Conservation (phyloP, 768 basidiomycete genomes). For the Suillus brevipes region DNA sequence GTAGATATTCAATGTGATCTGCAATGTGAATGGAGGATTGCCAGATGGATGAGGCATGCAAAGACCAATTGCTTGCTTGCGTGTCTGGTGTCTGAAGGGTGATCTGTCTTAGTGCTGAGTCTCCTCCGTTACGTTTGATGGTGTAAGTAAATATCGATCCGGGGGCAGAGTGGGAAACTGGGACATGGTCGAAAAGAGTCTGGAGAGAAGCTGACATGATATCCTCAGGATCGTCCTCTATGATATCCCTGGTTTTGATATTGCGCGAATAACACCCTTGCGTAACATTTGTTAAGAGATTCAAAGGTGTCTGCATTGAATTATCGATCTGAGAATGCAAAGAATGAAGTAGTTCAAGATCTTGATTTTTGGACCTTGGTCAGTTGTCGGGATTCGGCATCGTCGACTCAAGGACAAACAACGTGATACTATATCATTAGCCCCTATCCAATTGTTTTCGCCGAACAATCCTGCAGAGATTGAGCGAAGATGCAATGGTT, state of each 20-base stretch:
- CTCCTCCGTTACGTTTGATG: background rate
- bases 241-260: background rate
- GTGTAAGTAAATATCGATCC: slow-evolving; percentile 54
- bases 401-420: background rate
- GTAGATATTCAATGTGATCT: slow-evolving; percentile 56
- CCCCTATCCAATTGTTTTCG: background rate
- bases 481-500: background rate
- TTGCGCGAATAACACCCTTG: background rate
- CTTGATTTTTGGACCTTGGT: background rate
- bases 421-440: background rate
- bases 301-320: background rate
- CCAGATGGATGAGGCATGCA: slow-evolving; percentile 83
- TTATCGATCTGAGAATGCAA: background rate
- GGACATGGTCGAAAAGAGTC: slow-evolving; percentile 59
- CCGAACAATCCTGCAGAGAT: background rate
- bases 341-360: background rate
- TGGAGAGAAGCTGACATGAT: slow-evolving; percentile 66
- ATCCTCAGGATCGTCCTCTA: slow-evolving; percentile 54
- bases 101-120: slow-evolving; percentile 14
- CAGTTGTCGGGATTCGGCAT: background rate
- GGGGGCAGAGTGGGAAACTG: slow-evolving; percentile 58
- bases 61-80: slow-evolving; percentile 64
- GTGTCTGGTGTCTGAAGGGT: slow-evolving; percentile 57
- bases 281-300: background rate
- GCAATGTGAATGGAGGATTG: slow-evolving; percentile 64